Percentiles rank a stretch among this genome's conserved stretches.
phyloP scores from a whole-genome alignment of 148 eudicot genomes.

The Rhododendron mucronatum region DNA sequence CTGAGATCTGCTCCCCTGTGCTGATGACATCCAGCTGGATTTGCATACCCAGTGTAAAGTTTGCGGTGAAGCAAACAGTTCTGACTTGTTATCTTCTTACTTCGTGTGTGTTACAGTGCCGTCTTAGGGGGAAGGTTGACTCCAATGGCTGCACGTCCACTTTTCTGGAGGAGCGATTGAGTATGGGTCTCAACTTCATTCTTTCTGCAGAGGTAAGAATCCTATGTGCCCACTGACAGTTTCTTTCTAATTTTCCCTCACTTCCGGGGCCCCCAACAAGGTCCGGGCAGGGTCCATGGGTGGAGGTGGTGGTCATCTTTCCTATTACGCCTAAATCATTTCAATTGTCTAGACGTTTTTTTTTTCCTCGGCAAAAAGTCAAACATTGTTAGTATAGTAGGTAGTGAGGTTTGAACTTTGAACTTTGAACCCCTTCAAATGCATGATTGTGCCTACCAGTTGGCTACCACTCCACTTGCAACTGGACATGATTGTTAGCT shows the following conservation, averaged over 20 bases:
- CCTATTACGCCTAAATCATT: background rate
- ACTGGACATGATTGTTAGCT: background rate
- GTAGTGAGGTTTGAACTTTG: background rate
- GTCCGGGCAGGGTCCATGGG: background rate
- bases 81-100: background rate
- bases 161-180: conserved; percentile 81
- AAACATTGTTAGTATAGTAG: background rate
- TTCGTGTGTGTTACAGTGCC: conserved; percentile 44
- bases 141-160: conserved; percentile 81
- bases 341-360: background rate
- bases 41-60: background rate
- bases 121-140: conserved; percentile 90
- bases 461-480: background rate
- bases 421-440: too few relatives aligned
- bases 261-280: background rate
- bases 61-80: background rate
- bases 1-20: background rate
- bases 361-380: background rate
- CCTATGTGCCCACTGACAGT: background rate
- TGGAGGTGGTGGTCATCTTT: background rate
- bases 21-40: background rate
- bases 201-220: conserved; percentile 84
- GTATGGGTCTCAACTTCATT: conserved; percentile 78
- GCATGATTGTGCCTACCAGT: background rate
- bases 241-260: background rate